A percentile compares a stretch with the other conserved stretches of the same genome.
Conservation (phyloP, 345 rosid genomes). For the Lepidium africanum region DNA sequence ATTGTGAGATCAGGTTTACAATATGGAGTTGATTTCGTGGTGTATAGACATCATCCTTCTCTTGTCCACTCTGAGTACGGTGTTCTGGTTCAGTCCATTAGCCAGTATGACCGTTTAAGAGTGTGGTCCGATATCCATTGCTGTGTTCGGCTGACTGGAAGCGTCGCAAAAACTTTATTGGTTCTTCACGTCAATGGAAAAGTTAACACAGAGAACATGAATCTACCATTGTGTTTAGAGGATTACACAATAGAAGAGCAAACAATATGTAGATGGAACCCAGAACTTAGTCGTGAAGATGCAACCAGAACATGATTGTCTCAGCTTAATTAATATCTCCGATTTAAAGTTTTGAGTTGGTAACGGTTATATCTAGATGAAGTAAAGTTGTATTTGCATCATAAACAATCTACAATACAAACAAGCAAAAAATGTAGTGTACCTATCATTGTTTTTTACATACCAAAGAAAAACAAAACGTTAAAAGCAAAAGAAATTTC, state of each 20-base stretch:
- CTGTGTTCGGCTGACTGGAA: conserved; percentile 47
- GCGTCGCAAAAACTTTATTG: conserved; percentile 54
- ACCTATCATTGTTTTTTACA: too few relatives aligned
- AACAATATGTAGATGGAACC: conserved; percentile 55
- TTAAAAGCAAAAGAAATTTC: background rate
- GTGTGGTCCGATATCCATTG: conserved; percentile 17
- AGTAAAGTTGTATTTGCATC: too few relatives aligned
- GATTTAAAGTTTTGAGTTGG: too few relatives aligned
- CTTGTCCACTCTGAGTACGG: conserved; percentile 9
- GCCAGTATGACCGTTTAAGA: background rate
- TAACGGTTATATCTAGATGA: too few relatives aligned
- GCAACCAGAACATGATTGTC: conserved; percentile 2
- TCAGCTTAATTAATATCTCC: too few relatives aligned
- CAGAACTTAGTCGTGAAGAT: conserved; percentile 50
- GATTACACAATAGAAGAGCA: conserved; percentile 41
- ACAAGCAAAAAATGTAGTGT: too few relatives aligned
- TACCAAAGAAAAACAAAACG: too few relatives aligned
- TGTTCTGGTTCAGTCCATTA: background rate
- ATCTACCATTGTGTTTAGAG: conserved; percentile 31
- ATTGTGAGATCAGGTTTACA: conserved; percentile 53
- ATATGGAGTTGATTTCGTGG: conserved; percentile 66
- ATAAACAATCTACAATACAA: too few relatives aligned
- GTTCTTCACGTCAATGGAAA: conserved; percentile 31
- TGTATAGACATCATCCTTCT: conserved; percentile 26
- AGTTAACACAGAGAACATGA: conserved; percentile 1